phyloP scores from a whole-genome alignment of 768 basidiomycete genomes.

The Leucocoprinus birnbaumii region DNA sequence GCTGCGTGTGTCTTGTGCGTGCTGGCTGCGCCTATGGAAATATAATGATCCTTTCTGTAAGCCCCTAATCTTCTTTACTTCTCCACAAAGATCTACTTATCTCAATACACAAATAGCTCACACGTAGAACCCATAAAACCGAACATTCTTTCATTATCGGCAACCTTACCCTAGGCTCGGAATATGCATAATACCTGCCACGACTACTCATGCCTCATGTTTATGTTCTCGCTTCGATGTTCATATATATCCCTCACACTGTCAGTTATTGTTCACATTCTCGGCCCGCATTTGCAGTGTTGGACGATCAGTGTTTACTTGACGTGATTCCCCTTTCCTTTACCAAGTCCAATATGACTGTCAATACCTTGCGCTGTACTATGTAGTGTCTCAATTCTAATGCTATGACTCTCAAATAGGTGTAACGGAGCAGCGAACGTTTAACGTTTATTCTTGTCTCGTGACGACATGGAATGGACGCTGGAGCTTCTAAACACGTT shows the following conservation, averaged over 20 bases:
- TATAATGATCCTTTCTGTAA: not conserved
- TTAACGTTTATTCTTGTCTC: not conserved
- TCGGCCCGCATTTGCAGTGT: conserved; percentile 6
- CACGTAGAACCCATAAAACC: conserved; percentile 8
- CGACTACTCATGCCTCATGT: conserved; percentile 6
- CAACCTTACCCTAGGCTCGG: conserved; percentile 3
- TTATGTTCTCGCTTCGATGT: conserved; percentile 4
- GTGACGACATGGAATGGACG: not conserved
- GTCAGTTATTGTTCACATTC: conserved; percentile 4
- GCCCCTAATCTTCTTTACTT: not conserved
- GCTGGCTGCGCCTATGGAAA: conserved; percentile 25
- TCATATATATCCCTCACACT: conserved; percentile 9
- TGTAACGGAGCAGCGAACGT: not conserved
- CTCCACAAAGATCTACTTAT: not conserved
- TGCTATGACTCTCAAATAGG: conserved; percentile 5
- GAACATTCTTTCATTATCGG: conserved; percentile 1
- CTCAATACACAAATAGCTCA: conserved; percentile 1
- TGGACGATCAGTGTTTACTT: conserved; percentile 5
- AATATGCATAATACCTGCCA: conserved; percentile 6
- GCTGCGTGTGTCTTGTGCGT: not conserved
- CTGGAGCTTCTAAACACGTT: conserved; percentile 3
- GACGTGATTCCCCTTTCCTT: conserved; percentile 18
- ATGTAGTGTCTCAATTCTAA: conserved; percentile 17
- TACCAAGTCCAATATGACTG: conserved; percentile 12
- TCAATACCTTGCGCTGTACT: conserved; percentile 20